Percentiles rank a stretch among this genome's conserved stretches.
These are phyloP conservation scores for Schoenoplectus tabernaemontani DNA, from an alignment of 202 grass and related monocot species.

Conservation along the genomic window DNA sequence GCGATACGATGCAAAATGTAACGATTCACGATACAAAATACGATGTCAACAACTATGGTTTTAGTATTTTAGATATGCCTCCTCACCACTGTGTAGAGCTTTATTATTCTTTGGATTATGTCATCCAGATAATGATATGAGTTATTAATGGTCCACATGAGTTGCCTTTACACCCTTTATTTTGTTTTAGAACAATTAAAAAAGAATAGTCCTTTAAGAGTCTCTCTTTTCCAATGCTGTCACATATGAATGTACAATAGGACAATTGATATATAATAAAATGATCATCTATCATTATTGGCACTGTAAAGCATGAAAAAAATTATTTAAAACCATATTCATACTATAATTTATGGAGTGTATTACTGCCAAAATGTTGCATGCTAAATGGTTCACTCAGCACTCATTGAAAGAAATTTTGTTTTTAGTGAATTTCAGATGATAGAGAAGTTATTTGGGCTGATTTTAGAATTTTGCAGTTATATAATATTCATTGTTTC, in stretches of 20 bases:
- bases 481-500: not conserved
- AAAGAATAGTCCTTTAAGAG: too few species aligned
- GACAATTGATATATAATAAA: not conserved
- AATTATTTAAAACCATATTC: not conserved
- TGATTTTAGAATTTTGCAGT: not conserved
- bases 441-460: not conserved
- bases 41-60: too few species aligned
- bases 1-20: too few species aligned
- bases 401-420: not conserved
- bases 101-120: too few species aligned
- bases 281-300: not conserved
- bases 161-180: not conserved
- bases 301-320: not conserved
- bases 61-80: too few species aligned
- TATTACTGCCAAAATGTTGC: not conserved
- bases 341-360: not conserved
- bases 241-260: not conserved
- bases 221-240: not conserved
- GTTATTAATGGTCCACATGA: not conserved
- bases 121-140: not conserved
- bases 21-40: too few species aligned
- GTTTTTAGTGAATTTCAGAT: not conserved
- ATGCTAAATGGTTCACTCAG: not conserved
- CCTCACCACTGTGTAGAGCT: not conserved
- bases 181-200: not conserved